A percentile compares a stretch with the other conserved stretches of the same genome.
phyloP scores from a whole-genome alignment of 2,329 filamentous ascomycete genomes.

The Aspergillus bombycis region DNA sequence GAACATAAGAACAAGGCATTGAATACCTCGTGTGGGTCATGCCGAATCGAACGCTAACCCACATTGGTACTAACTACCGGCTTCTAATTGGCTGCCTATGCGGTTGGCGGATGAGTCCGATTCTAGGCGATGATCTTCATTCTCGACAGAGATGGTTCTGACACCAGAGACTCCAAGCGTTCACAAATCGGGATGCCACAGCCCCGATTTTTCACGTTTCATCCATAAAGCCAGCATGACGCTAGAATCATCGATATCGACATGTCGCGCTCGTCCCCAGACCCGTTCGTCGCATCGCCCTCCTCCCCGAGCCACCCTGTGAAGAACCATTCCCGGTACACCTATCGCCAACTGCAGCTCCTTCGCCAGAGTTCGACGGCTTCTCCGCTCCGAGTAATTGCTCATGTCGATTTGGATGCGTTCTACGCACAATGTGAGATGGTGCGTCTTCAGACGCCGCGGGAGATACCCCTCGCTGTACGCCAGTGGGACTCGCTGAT shows the following conservation, averaged over 20 bases:
- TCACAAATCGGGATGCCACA: background rate
- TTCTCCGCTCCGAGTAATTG: slow-evolving; percentile 81
- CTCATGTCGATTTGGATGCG: slow-evolving; percentile 93
- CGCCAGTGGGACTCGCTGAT: slow-evolving; percentile 96
- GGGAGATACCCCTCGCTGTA: slow-evolving; percentile 82
- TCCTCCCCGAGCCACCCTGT: slow-evolving; percentile 51
- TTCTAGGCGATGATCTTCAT: background rate
- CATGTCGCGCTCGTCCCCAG: slow-evolving; percentile 70
- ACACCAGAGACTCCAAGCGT: background rate
- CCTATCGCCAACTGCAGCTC: slow-evolving; percentile 78
- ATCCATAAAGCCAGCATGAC: slow-evolving; percentile 19
- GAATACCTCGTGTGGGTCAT: background rate
- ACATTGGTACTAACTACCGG: background rate
- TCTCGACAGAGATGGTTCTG: background rate
- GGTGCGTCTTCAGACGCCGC: slow-evolving; percentile 74
- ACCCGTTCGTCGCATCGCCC: slow-evolving; percentile 26
- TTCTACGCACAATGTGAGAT: slow-evolving; percentile 98
- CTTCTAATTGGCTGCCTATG: background rate
- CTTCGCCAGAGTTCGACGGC: slow-evolving; percentile 71
- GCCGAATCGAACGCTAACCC: background rate
- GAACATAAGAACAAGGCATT: background rate
- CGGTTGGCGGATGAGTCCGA: background rate
- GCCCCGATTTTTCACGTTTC: background rate
- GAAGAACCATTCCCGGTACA: slow-evolving; percentile 69
- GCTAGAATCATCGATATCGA: slow-evolving; percentile 29